Conservation (phyloP, 768 basidiomycete genomes). For the Coprinopsis marcescibilis region DNA sequence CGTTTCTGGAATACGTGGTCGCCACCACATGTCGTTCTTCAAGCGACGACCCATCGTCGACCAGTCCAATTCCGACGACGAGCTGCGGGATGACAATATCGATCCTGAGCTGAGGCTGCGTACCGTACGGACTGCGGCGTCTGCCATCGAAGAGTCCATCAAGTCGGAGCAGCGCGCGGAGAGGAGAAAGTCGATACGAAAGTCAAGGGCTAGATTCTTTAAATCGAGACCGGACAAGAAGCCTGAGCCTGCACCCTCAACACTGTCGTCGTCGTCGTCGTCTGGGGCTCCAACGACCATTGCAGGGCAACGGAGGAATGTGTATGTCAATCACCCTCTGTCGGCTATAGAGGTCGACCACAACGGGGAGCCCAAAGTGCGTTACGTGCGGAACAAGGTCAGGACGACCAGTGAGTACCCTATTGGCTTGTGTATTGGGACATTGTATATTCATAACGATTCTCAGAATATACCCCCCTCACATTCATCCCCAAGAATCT, state of each 20-base stretch:
- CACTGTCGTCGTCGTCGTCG: constrained; percentile 19
- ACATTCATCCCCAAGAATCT: constrained; percentile 94
- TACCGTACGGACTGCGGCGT: constrained; percentile 90
- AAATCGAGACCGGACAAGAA: constrained; percentile 46
- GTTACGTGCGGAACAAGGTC: constrained; percentile 92
- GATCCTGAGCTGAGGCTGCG: constrained; percentile 85
- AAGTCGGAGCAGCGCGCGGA: constrained; percentile 69
- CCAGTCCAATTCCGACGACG: constrained; percentile 46
- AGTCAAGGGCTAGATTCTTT: constrained; percentile 57
- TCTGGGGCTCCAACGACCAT: constrained; percentile 31
- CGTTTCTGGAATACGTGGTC: background rate
- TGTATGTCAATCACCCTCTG: constrained; percentile 76
- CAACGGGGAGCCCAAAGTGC: constrained; percentile 68
- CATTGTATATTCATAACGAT: background rate
- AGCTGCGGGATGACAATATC: constrained; percentile 60
- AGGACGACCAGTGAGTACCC: constrained; percentile 77
- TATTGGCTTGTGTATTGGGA: background rate
- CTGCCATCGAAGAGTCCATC: constrained; percentile 83
- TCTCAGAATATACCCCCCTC: constrained; percentile 78
- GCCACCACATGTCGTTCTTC: constrained; percentile 28
- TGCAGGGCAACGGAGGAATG: constrained; percentile 56
- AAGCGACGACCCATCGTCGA: constrained; percentile 36
- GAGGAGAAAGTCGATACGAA: constrained; percentile 43
- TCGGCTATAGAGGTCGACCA: constrained; percentile 59
- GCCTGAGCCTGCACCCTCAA: constrained; percentile 23